Conservation (phyloP, 352 stramenopile genomes). For the Pythium aquatile region DNA sequence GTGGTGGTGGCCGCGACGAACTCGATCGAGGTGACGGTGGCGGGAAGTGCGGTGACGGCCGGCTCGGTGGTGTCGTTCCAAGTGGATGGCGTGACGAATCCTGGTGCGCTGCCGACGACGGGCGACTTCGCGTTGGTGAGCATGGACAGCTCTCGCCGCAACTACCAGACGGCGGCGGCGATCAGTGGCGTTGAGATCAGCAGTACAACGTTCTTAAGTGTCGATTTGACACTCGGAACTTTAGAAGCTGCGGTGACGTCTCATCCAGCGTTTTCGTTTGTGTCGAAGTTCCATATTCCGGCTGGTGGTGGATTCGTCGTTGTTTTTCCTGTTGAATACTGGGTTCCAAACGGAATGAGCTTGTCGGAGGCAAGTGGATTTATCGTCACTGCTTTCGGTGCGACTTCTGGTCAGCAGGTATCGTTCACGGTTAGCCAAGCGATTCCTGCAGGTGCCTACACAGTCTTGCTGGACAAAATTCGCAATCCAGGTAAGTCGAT, state of each 20-base stretch:
- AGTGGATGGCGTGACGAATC: slow-evolving; percentile 51
- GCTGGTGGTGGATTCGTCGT: background rate
- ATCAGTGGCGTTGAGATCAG: slow-evolving; percentile 32
- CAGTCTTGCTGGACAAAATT: background rate
- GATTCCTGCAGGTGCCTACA: background rate
- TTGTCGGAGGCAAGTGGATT: background rate
- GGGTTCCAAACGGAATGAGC: background rate
- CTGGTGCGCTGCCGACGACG: slow-evolving; percentile 38
- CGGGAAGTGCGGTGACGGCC: slow-evolving; percentile 27
- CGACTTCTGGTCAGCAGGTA: background rate
- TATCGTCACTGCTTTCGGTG: background rate
- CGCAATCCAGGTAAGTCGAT: slow-evolving; percentile 21
- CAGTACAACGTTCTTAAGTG: slow-evolving; percentile 21
- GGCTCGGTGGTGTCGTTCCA: slow-evolving; percentile 39
- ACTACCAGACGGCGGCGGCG: slow-evolving; percentile 27
- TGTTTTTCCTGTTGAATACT: background rate
- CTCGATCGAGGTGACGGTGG: too few species aligned
- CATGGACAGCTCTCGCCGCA: slow-evolving; percentile 29
- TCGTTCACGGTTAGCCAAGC: background rate
- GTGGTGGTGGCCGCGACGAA: too few species aligned
- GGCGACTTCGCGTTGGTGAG: slow-evolving; percentile 38
- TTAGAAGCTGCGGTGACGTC: slow-evolving; percentile 29
- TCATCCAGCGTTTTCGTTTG: slow-evolving; percentile 20
- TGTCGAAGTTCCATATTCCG: background rate
- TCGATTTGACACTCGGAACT: slow-evolving; percentile 3